Base-by-base conservation (phyloP, 208 protist genomes). In the Sergeia podlipaevii region DNA sequence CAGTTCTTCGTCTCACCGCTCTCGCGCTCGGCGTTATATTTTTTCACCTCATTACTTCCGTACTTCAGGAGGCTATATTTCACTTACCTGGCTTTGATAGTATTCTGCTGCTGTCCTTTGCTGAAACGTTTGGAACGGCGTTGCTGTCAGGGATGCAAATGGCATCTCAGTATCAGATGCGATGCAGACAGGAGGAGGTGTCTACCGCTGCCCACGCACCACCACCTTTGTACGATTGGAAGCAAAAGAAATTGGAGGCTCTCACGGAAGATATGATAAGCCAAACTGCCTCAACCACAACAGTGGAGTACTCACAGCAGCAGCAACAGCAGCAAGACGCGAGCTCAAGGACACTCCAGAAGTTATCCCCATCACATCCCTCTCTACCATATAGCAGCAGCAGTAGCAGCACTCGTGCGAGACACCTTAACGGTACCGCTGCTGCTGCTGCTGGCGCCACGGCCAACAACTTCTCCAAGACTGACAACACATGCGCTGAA, bases 71-170 rank as follows among this genome's bases (percentile, higher is more conserved):
- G 37, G 36, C n/a, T 0, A 58, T 88, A 2, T 88, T 88, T 44
- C 68, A 88, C 43, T 41, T 82, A 20, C 80, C 80, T 11, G 67
- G 60, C 21, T 82, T 80, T 60, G 38, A 64, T n/a, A 66, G 78
- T 42, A 52, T 66, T 13, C 39, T 70, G 33, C 39, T 77, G 13
- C 55, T 88, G 7, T 74, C 72, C 4, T 77, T 74, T 30, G 24
- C 60, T 6, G 71, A 84, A 46, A 50, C 60, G 2, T 20, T 69
- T 2, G 70, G 48, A 42, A 66, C 72, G 2, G 46, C 68, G 6
- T 29, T 62, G 34, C 58, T 84, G 37, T 58, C 60, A 11, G 45
- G 32, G 3, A 20, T 54, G 1, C 65, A 65, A 32, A 45, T 77
- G 1, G 37, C 63, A 13, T 59, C 54, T 34, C 30, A 33, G 6